A percentile compares a stretch with the other conserved stretches of the same genome.
Evolutionary conservation across 1,139 yeast species (phyloP).

Genomic region (Pichia sp.): DNA sequence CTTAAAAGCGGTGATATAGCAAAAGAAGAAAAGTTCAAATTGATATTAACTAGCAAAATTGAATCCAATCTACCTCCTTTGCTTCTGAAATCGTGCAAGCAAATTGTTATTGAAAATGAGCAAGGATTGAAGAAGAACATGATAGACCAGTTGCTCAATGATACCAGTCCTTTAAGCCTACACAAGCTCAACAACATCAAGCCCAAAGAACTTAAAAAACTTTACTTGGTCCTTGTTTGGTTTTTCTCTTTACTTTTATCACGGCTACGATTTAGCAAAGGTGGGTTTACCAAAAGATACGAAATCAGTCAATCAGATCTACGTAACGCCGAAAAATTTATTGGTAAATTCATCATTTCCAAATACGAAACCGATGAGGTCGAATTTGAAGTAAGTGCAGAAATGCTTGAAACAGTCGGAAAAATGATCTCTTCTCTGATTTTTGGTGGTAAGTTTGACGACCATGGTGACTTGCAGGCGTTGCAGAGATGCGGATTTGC

Average conservation of each 20-base stretch:
- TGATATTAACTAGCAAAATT: conserved; percentile 60
- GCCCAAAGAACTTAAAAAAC: conserved; percentile 45
- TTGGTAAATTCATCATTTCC: conserved; percentile 39
- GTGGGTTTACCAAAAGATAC: conserved; percentile 57
- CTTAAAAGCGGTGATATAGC: conserved; percentile 13
- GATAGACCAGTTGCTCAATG: conserved; percentile 33
- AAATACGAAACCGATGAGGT: not conserved
- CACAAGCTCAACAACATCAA: conserved; percentile 20
- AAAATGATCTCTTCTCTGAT: conserved; percentile 26
- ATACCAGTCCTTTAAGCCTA: conserved; percentile 38
- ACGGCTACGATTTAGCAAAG: conserved; percentile 54
- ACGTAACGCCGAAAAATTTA: conserved; percentile 43
- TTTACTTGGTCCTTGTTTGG: conserved; percentile 63
- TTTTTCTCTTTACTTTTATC: conserved; percentile 61
- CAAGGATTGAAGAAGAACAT: conserved; percentile 50
- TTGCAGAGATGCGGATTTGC: conserved; percentile 31
- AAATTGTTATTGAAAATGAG: conserved; percentile 56
- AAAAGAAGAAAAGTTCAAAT: conserved; percentile 36
- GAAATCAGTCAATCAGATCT: conserved; percentile 78
- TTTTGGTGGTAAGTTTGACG: conserved; percentile 73
- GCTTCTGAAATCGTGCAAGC: conserved; percentile 48
- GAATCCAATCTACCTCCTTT: conserved; percentile 50
- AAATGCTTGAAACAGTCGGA: conserved; percentile 46
- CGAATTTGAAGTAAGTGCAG: conserved; percentile 48
- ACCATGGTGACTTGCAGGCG: conserved; percentile 38